These are phyloP conservation scores for Podila epigama DNA, from an alignment of 192 early-diverging fungal species.

Conservation along the genomic window DNA sequence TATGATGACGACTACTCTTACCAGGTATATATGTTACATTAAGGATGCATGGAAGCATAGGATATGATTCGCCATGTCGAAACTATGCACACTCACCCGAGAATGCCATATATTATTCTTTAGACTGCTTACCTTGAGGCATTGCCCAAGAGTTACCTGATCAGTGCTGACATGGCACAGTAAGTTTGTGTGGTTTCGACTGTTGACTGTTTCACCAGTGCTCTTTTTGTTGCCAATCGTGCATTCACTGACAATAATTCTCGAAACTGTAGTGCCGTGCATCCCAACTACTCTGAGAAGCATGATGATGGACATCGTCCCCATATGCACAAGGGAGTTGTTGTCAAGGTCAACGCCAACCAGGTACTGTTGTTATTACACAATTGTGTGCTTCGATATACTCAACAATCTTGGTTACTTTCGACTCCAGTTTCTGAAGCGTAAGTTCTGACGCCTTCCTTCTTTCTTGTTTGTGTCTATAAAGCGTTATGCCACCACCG, in stretches of 20 bases:
- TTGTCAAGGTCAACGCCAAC: slow-evolving; percentile 98
- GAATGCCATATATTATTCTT: too few relatives aligned
- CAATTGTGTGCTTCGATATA: too few relatives aligned
- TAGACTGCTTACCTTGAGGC: slow-evolving; percentile 82
- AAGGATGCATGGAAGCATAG: too few relatives aligned
- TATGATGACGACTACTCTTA: slow-evolving; percentile 28
- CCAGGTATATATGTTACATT: slow-evolving; percentile 22
- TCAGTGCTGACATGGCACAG: slow-evolving; percentile 96
- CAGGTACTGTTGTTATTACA: slow-evolving; percentile 75
- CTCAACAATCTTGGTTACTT: too few relatives aligned
- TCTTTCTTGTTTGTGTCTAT: neutral
- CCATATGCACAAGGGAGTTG: slow-evolving; percentile 90
- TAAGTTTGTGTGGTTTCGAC: slow-evolving; percentile 67
- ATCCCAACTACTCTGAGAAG: slow-evolving; percentile 73
- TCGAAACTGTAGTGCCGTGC: slow-evolving; percentile 21
- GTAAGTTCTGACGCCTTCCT: neutral
- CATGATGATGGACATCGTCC: slow-evolving; percentile 96
- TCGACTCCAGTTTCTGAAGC: neutral
- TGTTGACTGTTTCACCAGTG: neutral
- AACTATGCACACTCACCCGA: too few relatives aligned
- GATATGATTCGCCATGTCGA: too few relatives aligned
- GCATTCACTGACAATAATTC: neutral
- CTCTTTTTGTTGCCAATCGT: too few relatives aligned
- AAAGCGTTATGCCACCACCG: slow-evolving; percentile 79
- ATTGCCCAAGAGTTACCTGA: slow-evolving; percentile 83